phyloP scores from a whole-genome alignment of 805 yeast genomes.

The Candida peoriensis region DNA sequence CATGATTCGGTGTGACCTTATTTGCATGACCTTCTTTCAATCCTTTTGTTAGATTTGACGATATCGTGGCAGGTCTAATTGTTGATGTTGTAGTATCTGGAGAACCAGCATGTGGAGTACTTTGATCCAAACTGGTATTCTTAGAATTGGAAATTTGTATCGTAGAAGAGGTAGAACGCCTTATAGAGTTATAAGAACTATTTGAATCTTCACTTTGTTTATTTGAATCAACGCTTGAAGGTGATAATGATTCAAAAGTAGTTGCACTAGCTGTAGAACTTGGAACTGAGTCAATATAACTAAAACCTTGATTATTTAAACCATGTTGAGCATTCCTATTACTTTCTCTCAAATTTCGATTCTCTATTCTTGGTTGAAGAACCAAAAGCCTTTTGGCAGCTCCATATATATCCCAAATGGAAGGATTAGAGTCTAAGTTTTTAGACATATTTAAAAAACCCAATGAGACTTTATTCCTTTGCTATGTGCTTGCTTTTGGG shows the following conservation, averaged over 20 bases:
- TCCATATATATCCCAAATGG: conserved; percentile 29
- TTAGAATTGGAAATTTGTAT: not conserved
- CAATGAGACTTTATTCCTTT: no score
- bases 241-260: conserved; percentile 16
- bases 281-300: no score
- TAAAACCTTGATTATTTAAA: not conserved
- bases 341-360: conserved; percentile 24
- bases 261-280: conserved; percentile 6
- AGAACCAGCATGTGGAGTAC: conserved; percentile 6
- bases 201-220: conserved; percentile 20
- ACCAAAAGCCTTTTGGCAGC: conserved; percentile 27
- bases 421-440: no score
- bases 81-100: conserved; percentile 10
- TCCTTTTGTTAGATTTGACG: conserved; percentile 21
- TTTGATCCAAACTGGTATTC: not conserved
- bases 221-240: conserved; percentile 19
- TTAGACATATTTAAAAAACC: no score
- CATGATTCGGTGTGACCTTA: conserved; percentile 15
- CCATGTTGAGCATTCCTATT: conserved; percentile 18
- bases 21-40: conserved; percentile 5
- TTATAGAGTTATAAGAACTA: no score
- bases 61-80: conserved; percentile 4
- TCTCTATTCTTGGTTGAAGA: conserved; percentile 27
- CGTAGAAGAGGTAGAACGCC: no score
- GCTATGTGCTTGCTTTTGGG: no score